Base-by-base conservation (phyloP, 208 protist genomes). In the Trypanosomatidae sp. region DNA sequence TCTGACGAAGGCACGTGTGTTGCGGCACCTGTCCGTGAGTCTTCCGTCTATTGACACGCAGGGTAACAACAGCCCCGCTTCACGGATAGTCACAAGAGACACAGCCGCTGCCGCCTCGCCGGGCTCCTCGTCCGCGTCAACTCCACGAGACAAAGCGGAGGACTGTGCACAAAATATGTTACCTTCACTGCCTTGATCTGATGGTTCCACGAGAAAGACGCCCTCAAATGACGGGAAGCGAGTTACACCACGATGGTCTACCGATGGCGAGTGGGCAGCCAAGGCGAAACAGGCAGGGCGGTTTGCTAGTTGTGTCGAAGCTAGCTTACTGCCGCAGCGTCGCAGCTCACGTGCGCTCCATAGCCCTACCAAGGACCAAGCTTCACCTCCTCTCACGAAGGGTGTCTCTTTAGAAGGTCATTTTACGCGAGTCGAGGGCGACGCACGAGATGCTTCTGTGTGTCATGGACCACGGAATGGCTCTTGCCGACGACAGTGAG, bases 361-460 rank as follows among this genome's bases (percentile, higher is more conserved):
- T 81, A 71, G 78, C 79, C 12, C 79, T 47, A 3, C 75, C 81
- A 19, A 69, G 91, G 69, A 69, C 83, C 7, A 76, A 91, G 77
- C 77, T 90, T 19, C 82, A 89, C 62, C 46, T 85, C 50, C 77
- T 93, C 41, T 77, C 80, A 4, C 68, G 86, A 36, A 79, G 79
- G 25, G 78, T 84, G 9, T 82, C 69, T 4, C 72, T 82, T 12
- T 73, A 91, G 69, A 82, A 77, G 36, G 74, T 76, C 33, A 76
- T 88, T n/a, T 68, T 91, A 25, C 80, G 82, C 36, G 86, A 93
- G 67, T 83, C 74, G 13, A 74, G 83, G 41, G 73, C 81, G 44
- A 62, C 79, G 1, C 83, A 82, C 68, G 66, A 70, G 36, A 87
- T 88, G 71, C 52, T 86, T 47, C 76, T 84, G 56, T 67, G 69